These are phyloP conservation scores for Xerocomus potaroensis DNA, from an alignment of 768 basidiomycete species.

Conservation along the genomic window DNA sequence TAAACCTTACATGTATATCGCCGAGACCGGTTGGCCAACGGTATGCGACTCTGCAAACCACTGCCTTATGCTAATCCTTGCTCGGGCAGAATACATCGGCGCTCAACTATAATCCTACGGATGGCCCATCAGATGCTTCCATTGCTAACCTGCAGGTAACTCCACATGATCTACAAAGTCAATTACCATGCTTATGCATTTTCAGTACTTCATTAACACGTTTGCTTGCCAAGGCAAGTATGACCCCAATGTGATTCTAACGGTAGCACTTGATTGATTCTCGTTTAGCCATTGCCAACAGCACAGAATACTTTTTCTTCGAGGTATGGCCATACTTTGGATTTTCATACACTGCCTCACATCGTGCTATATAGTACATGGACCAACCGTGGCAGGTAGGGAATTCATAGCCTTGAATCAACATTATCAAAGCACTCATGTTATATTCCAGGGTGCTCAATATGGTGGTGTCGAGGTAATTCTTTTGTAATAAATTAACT, in stretches of 20 bases:
- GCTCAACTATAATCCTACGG: conserved; percentile 45
- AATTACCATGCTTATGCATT: conserved; percentile 5
- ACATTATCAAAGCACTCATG: conserved; percentile 8
- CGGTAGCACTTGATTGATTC: conserved; percentile 10
- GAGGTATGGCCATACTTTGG: conserved; percentile 41
- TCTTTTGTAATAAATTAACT: conserved; percentile 2
- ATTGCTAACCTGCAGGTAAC: conserved; percentile 54
- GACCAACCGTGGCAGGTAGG: conserved; percentile 83
- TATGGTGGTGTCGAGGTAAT: conserved; percentile 77
- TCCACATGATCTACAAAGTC: neutral
- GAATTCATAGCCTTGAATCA: conserved; percentile 12
- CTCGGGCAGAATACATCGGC: conserved; percentile 55
- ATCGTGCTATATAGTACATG: conserved; percentile 41
- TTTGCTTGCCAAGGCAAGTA: conserved; percentile 62
- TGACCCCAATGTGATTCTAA: neutral
- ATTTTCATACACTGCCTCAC: conserved; percentile 4
- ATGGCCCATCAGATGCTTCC: conserved; percentile 67
- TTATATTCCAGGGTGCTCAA: conserved; percentile 39
- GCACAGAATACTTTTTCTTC: conserved; percentile 86
- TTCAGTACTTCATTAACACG: conserved; percentile 72
- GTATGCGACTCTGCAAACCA: conserved; percentile 34
- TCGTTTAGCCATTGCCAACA: conserved; percentile 61
- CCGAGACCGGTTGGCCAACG: conserved; percentile 89
- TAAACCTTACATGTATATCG: conserved; percentile 80
- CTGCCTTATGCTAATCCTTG: neutral